These are phyloP conservation scores for Kodamaea suecica DNA, from an alignment of 1,139 yeast genomes.

Conservation along the genomic window DNA sequence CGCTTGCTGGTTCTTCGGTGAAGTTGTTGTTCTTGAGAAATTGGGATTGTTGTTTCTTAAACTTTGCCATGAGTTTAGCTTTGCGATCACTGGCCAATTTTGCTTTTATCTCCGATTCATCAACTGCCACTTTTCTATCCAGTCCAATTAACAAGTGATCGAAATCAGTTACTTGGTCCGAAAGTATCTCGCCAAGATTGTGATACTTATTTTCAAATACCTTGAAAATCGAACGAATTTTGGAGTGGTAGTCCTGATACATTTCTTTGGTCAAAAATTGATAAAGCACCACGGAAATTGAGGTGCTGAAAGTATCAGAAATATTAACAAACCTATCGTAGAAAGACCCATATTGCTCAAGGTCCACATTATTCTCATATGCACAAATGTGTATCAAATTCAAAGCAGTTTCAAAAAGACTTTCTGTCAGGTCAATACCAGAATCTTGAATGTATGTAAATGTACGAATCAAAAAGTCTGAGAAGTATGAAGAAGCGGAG, in stretches of 20 bases:
- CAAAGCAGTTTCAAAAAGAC: conserved; percentile 55
- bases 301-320: conserved; percentile 29
- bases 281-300: conserved; percentile 48
- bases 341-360: conserved; percentile 30
- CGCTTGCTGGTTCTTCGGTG: conserved; percentile 28
- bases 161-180: conserved; percentile 21
- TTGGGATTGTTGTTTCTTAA: conserved; percentile 71
- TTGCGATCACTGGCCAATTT: conserved; percentile 70
- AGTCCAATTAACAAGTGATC: conserved; percentile 18
- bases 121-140: conserved; percentile 13
- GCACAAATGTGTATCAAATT: conserved; percentile 65
- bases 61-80: conserved; percentile 69
- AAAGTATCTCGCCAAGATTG: conserved; percentile 21
- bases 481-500: conserved; percentile 50
- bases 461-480: conserved; percentile 49
- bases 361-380: conserved; percentile 30
- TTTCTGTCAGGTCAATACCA: conserved; percentile 47
- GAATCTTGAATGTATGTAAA: conserved; percentile 40
- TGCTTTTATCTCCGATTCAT: conserved; percentile 54
- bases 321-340: conserved; percentile 34
- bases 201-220: conserved; percentile 29
- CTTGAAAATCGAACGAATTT: conserved; percentile 52
- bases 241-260: conserved; percentile 45
- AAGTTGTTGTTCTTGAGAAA: conserved; percentile 55
- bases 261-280: conserved; percentile 37